Evolutionary conservation across 139 green algal genomes (phyloP).

Genomic region (Ettlia oleoabundans): DNA sequence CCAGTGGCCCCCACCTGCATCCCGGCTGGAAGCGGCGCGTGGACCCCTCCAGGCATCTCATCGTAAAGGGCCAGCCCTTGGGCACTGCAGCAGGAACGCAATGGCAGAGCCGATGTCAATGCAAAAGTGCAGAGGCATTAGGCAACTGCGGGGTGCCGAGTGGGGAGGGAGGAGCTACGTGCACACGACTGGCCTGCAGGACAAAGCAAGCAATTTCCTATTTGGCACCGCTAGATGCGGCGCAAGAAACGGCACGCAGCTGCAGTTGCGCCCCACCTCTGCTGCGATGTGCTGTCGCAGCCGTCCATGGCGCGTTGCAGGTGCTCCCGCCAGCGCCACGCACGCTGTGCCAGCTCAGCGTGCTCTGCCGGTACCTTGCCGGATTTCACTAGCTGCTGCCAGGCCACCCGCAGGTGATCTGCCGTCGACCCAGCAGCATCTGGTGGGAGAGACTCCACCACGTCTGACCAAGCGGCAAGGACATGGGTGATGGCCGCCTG

Average conservation of each 20-base stretch:
- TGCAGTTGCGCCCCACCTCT: not conserved
- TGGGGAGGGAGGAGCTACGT: not conserved
- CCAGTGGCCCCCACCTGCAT: constrained; percentile 15
- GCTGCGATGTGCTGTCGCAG: constrained; percentile 4
- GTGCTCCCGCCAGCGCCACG: constrained; percentile 31
- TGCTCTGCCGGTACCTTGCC: not conserved
- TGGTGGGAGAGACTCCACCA: constrained; percentile 1
- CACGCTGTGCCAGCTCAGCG: not conserved
- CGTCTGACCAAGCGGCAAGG: not conserved
- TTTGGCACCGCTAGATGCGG: too few relatives aligned
- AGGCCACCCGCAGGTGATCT: constrained; percentile 6
- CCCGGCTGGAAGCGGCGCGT: constrained; percentile 16
- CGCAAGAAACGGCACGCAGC: too few relatives aligned
- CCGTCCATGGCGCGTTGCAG: constrained; percentile 39
- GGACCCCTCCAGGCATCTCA: constrained; percentile 4
- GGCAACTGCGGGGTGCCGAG: not conserved
- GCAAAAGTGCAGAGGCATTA: too few relatives aligned
- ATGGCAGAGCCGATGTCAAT: too few relatives aligned
- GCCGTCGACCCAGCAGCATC: not conserved
- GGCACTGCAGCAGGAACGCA: constrained; percentile 4
- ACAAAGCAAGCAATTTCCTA: too few relatives aligned
- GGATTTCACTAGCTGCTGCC: constrained; percentile 4
- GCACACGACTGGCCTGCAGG: not conserved
- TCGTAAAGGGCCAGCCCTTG: constrained; percentile 21
- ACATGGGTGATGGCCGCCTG: not conserved